phyloP scores from a whole-genome alignment of 495 filamentous ascomycete genomes.

The Schizothecium vesticola region DNA sequence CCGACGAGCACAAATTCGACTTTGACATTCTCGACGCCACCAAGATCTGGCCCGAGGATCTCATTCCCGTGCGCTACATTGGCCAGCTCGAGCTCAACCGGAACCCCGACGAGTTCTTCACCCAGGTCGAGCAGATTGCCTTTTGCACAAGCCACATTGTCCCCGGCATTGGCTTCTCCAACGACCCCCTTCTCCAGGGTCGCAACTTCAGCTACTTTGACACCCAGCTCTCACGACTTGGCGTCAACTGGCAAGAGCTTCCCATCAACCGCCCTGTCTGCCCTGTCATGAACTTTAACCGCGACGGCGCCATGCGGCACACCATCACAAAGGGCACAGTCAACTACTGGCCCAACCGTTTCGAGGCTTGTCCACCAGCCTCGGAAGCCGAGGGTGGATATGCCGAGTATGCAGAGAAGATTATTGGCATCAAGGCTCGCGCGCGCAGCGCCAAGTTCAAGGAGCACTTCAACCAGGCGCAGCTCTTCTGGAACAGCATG shows the following conservation, averaged over 20 bases:
- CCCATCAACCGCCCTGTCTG: conserved; percentile 75
- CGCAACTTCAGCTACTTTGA: conserved; percentile 87
- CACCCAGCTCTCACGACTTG: conserved; percentile 77
- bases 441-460: conserved; percentile 70
- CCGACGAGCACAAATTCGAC: conserved; percentile 71
- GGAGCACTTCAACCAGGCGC: conserved; percentile 70
- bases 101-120: conserved; percentile 81
- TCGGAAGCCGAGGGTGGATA: conserved; percentile 57
- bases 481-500: conserved; percentile 77
- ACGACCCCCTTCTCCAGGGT: conserved; percentile 78
- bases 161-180: conserved; percentile 80
- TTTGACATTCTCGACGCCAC: conserved; percentile 92
- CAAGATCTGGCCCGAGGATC: conserved; percentile 84
- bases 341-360: conserved; percentile 90
- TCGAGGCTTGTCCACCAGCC: conserved; percentile 57
- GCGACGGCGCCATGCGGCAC: conserved; percentile 64
- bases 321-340: conserved; percentile 55
- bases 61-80: conserved; percentile 72
- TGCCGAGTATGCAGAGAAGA: conserved; percentile 59
- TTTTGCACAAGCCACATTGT: conserved; percentile 85
- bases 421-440: conserved; percentile 66
- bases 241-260: conserved; percentile 79
- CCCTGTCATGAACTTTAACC: conserved; percentile 75
- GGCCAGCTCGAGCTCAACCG: conserved; percentile 78
- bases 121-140: conserved; percentile 77